Conservation (phyloP, 768 basidiomycete genomes). For the Psilocybe tampanensis region DNA sequence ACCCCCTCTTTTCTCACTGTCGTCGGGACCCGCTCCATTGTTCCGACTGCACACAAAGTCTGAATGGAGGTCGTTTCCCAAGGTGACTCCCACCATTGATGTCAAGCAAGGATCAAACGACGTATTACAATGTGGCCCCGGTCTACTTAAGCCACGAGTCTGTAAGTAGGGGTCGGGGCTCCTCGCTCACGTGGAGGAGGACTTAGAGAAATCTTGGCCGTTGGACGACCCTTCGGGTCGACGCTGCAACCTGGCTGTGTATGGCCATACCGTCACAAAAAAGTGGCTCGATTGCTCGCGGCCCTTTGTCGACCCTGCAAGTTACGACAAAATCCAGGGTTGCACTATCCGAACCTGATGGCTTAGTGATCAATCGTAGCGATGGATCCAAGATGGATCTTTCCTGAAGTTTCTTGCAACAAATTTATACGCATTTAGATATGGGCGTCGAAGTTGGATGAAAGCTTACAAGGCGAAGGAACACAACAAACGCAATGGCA, state of each 20-base stretch:
- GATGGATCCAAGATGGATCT: slow-evolving; percentile 4
- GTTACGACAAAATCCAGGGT: slow-evolving; percentile 8
- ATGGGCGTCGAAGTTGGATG: slow-evolving; percentile 5
- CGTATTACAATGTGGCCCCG: background rate
- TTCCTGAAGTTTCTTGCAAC: background rate
- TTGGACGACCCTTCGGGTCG: background rate
- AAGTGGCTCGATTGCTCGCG: background rate
- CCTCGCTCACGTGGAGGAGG: slow-evolving; percentile 1
- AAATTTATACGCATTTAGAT: slow-evolving; percentile 10
- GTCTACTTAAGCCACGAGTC: background rate
- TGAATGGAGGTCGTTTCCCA: background rate
- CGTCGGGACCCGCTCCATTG: slow-evolving; percentile 7
- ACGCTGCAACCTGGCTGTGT: background rate
- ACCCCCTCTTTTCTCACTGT: slow-evolving; percentile 8
- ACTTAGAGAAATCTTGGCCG: background rate
- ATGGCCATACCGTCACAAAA: background rate
- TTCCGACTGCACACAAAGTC: slow-evolving; percentile 1
- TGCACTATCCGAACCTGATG: slow-evolving; percentile 6
- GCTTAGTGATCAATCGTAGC: slow-evolving; percentile 2
- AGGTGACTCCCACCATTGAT: too few species aligned
- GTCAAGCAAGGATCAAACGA: too few species aligned
- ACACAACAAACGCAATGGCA: too few species aligned
- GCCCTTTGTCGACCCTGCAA: background rate
- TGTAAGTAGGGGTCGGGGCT: background rate
- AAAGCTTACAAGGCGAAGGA: too few species aligned